Percentiles rank a stretch among this genome's conserved stretches.
Conservation (phyloP, 116 monocot genomes). For the Iris pallida region DNA sequence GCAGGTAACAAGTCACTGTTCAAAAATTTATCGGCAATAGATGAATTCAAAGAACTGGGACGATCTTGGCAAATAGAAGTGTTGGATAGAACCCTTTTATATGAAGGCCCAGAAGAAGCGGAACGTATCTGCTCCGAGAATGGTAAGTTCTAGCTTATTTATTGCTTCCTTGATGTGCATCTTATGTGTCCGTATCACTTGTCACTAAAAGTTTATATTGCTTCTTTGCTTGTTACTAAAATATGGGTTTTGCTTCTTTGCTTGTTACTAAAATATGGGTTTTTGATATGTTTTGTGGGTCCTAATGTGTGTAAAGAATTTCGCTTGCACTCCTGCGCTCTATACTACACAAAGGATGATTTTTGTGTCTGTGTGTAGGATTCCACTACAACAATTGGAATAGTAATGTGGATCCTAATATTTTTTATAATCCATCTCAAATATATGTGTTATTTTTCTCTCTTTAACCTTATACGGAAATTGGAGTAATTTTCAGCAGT, state of each 20-base stretch:
- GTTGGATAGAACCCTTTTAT: slow-evolving; percentile 71
- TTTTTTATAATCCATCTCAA: too few relatives aligned
- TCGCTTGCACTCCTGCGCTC: too few relatives aligned
- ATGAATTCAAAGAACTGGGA: slow-evolving; percentile 27
- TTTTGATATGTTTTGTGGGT: too few relatives aligned
- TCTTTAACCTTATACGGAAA: too few relatives aligned
- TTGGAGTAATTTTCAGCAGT: too few relatives aligned
- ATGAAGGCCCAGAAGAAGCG: slow-evolving; percentile 73
- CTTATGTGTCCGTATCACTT: not conserved
- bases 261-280: not conserved
- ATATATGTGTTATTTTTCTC: too few relatives aligned
- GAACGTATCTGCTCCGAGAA: slow-evolving; percentile 61
- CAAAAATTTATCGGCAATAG: slow-evolving; percentile 20
- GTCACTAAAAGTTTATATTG: not conserved
- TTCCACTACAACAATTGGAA: too few relatives aligned
- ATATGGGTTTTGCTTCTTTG: too few relatives aligned
- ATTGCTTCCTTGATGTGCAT: not conserved
- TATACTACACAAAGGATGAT: too few relatives aligned
- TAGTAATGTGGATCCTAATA: too few relatives aligned
- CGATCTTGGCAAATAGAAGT: slow-evolving; percentile 75
- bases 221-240: not conserved
- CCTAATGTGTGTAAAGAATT: too few relatives aligned
- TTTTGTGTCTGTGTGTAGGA: too few relatives aligned
- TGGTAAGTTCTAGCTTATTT: slow-evolving; percentile 39
- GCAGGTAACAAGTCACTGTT: slow-evolving; percentile 6